Evolutionary conservation across 345 rosid genomes (phyloP), one percentile per base, ranked within the genome.

Genomic region (Brassica juncea): DNA sequence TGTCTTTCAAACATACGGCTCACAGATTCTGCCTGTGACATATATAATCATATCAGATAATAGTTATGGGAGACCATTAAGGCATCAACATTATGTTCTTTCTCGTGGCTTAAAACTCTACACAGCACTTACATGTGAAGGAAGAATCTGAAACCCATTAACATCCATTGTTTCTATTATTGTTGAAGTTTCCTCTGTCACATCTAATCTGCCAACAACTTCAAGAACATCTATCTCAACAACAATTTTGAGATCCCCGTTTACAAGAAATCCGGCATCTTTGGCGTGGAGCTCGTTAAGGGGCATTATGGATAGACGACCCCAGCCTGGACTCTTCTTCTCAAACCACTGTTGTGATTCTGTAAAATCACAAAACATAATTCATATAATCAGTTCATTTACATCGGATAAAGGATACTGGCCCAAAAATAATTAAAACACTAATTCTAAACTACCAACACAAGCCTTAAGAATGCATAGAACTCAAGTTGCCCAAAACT

Each of bases 231-330:
- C 25, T 64, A 64, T 8, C 35, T 62, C 21, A 1, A 12, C 39
- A 6, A 62, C 0, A 2, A 62, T 30, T 14, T 30, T 71, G 70
- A 87, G 83, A 2, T 84, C 76, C 63, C 86, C 94, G 77, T 87
- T 85, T 52, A 81, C 86, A 73, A 88, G 78, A 85, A 83, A 71
- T 3, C 77, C 42, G 16, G 58, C 6, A 47, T 73, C 61, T 16
- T 5, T 62, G 61, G 6, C 60, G 52, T 47, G 15, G 34, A 73
- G 70, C 19, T 28, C 7, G 12, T n/a, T 6, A 15, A 42, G 60
- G 0, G 31, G 59, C 52, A 42, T 1, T 7, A 28, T 59, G 0
- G 6, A 1, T 37, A 0, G 0, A 5, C 6, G 16, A 60, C 68
- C 67, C 57, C 25, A 37, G 0, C 2, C 6, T 1, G 28, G 10